Evolutionary conservation across 2,329 filamentous ascomycete species (phyloP), one percentile per base, ranked within the genome.

Genomic region (Colletotrichum sp.): DNA sequence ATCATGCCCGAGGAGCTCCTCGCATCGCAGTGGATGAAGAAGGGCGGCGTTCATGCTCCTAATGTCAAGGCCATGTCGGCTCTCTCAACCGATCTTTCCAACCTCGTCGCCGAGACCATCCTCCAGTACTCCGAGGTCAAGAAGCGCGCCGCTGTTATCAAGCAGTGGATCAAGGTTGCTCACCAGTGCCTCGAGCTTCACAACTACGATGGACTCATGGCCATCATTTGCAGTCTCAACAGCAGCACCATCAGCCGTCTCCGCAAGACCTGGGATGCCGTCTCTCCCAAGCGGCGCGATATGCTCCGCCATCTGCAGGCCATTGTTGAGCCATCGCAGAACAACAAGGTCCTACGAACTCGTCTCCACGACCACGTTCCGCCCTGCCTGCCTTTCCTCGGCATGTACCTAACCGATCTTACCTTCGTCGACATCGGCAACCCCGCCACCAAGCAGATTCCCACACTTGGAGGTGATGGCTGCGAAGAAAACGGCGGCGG

Each of bases 81-180:
- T 0, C 87, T 99, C 54, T 98, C 96, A 5, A 99, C 95, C 0
- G 96, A 98, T 76, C 87, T 99, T 21, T 95, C 96, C 6, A 97
- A 98, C 80, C 87, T 98, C 51, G 97, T 99, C 13, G 94, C 95
- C 1, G 96, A 98, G 81, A 97, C 94, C 0, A 98, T 99, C 78
- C 89, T 99, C 16, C 92, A 94, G 70, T 90, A 95, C 71, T 90
- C 94, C n/a, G 97, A 98, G 81, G 92, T 93, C 31, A 98, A 98
- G 90, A 98, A 96, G 86, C 92, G 97, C 31, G 96, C 97, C 1
- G 86, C 90, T 3, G 91, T 95, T 66, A 97, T 99, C 85, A 98
- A 99, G 86, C 96, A 98, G 78, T 99, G 97, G 97, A 94, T 98
- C 82, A 99, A 98, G 87, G 92, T 98, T 78, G 95, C 95, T 1